Evolutionary conservation across 2,329 filamentous ascomycete genomes (phyloP), one percentile per base, ranked within the genome.

Genomic region (Aspergillus tanneri): DNA sequence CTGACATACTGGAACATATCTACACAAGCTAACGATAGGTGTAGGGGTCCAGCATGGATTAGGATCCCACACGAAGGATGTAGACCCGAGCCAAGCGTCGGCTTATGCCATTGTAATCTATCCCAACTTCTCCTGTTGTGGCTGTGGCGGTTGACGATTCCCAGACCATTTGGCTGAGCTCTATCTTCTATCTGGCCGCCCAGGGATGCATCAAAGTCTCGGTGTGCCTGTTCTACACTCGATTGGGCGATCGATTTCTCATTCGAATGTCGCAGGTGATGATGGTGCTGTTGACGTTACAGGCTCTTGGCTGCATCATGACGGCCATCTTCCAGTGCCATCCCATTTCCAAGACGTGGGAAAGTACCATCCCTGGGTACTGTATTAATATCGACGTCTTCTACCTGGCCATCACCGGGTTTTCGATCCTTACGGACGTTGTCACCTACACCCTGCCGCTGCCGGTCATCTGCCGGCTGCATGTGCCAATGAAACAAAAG

Each of bases 361-460:
- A 71, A 25, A 54, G 57, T n/a, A 55, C 54, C 12, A 55, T 65
- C 5, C 32, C 63, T 0, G 50, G 74, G 52, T 49, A 60, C n/a
- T 80, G 77, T 47, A 65, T 80, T 45, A 62, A 70, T 45, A 68
- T 83, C 51, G 72, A 76, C 2, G 66, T 69, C 0, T 77, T 81
- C 42, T 72, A 82, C 22, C 71, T 80, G 23, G 72, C 73, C 27
- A 73, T 82, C 27, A 80, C 81, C 2, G 76, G 79, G 22, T 73
- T 83, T 53, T 84, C 84, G 63, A 83, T 83, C 38, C 58, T 77
- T 35, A 83, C 80, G 5, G 81, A 85, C 61, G 73, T 85, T 35
- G 59, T 78, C 9, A 73, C 78, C n/a, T 77, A 79, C 27, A 59
- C 76, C 0, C 65, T 83, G 3, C 79, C 79, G 1, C 73, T 81